Evolutionary conservation across 2,329 filamentous ascomycete genomes (phyloP).

Genomic region (Colletotrichum incanum): DNA sequence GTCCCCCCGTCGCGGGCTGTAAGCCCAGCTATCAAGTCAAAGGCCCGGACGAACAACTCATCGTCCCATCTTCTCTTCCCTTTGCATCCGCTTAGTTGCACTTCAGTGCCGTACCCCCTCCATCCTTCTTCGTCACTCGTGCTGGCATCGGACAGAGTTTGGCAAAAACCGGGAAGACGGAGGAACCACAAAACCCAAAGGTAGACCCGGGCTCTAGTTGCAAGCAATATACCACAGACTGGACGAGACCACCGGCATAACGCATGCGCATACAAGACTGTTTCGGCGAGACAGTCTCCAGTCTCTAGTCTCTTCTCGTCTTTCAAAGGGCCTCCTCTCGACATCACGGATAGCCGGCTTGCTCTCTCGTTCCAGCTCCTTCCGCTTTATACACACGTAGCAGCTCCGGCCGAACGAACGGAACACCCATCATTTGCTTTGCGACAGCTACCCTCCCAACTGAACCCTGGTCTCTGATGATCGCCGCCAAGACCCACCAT

Average conservation of each 20-base stretch:
- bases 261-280: constrained; percentile 17
- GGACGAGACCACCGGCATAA: constrained; percentile 31
- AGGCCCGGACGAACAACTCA: constrained; percentile 37
- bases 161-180: constrained; percentile 8
- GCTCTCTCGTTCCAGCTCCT: constrained; percentile 1
- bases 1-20: neutral
- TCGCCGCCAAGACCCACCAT: constrained; percentile 43
- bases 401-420: neutral
- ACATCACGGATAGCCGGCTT: neutral
- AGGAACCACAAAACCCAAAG: constrained; percentile 14
- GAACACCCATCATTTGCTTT: constrained; percentile 15
- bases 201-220: constrained; percentile 6
- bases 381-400: neutral
- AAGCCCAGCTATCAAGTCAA: constrained; percentile 34
- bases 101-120: constrained; percentile 6
- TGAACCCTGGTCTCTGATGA: constrained; percentile 41
- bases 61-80: constrained; percentile 34
- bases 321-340: constrained; percentile 1
- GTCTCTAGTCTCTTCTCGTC: neutral
- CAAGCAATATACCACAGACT: constrained; percentile 36
- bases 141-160: constrained; percentile 36
- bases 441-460: constrained; percentile 9
- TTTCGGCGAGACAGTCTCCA: constrained; percentile 3
- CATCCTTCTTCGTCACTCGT: constrained; percentile 24
- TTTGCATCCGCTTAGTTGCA: constrained; percentile 29